Base-by-base conservation (phyloP, 768 basidiomycete species). In the Cystobasidium tubakii region DNA sequence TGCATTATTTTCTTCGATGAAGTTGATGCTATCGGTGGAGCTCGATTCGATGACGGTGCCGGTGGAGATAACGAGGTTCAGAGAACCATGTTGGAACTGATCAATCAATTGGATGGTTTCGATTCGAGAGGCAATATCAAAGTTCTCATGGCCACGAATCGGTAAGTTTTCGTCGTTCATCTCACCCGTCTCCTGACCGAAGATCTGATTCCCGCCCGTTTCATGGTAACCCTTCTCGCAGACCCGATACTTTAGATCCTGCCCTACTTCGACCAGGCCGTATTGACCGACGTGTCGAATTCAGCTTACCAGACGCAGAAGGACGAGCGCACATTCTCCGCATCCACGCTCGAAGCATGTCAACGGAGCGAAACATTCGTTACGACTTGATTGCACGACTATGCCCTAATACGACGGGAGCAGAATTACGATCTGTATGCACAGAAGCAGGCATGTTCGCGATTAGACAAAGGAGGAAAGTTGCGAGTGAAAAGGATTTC, bases 401-500 rank as follows among this genome's bases (percentile, higher is more conserved):
- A 73, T 99, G 96, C 81, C 96, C 96, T 25, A 96, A 96, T 81
- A 94, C 96, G 17, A 97, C 96, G 13, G 96, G 96, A 74, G 96
- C 96, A n/a, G 96, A 99, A 82, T 82, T 99, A 73, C 88, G 94
- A 60, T 92, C 91, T 29, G 96, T 99, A 9, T 93, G 94, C 19
- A 99, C 95, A 10, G 95, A 99, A 86, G 96, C 96, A 62, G 96
- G 96, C n/a, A 98, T 99, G 96, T 99, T 95, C 82, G 95, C 96
- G 1, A 99, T 99, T 80, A 90, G 96, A 74, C 90, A 92, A 55
- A 85, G 96, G 78, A 85, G 96, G 82, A 98, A 98, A 82, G 92
- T 98, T 0, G 93, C 94, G 0, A 92, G 92, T 4, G 96, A 99
- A 81, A 89, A 92, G 69, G 96, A 99, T 82, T 99, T 97, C 84